Percentiles rank a stretch among this genome's conserved stretches.
phyloP scores from a whole-genome alignment of 1,284 basidiomycete genomes.

The Ganoderma resinaceum region DNA sequence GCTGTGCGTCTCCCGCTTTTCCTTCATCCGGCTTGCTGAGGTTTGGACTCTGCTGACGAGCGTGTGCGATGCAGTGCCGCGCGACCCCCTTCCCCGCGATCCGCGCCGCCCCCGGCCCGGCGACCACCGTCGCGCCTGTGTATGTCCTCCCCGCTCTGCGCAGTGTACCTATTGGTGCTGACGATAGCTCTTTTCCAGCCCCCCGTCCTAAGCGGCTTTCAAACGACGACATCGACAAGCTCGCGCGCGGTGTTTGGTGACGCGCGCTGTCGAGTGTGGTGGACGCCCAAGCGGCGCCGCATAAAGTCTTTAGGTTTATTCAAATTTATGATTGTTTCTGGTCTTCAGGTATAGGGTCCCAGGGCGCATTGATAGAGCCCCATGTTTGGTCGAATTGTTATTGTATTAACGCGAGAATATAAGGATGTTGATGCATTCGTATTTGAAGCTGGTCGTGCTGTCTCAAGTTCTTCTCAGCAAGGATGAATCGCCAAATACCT shows the following conservation, averaged over 20 bases:
- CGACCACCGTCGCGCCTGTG: conserved; percentile 36
- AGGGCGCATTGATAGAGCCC: neutral
- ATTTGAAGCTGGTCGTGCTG: neutral
- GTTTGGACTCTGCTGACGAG: conserved; percentile 29
- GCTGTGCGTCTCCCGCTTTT: conserved; percentile 26
- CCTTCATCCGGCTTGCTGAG: neutral
- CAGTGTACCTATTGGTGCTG: neutral
- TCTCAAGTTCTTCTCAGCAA: no score
- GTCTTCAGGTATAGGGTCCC: neutral
- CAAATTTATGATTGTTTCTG: neutral
- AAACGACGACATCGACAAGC: neutral
- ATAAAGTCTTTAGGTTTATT: neutral
- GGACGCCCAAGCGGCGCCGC: neutral
- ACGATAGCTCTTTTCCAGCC: neutral
- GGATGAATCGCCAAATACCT: neutral
- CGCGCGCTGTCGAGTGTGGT: neutral
- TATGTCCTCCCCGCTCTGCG: conserved; percentile 5
- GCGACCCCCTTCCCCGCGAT: conserved; percentile 41
- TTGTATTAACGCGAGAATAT: neutral
- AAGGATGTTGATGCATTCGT: neutral
- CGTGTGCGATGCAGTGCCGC: conserved; percentile 38
- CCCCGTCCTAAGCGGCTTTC: conserved; percentile 6
- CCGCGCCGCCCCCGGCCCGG: conserved; percentile 34
- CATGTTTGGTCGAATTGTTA: neutral
- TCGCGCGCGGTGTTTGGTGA: neutral